These are phyloP conservation scores for Baudoinia panamericana DNA, from an alignment of 495 filamentous ascomycete species.

Conservation along the genomic window DNA sequence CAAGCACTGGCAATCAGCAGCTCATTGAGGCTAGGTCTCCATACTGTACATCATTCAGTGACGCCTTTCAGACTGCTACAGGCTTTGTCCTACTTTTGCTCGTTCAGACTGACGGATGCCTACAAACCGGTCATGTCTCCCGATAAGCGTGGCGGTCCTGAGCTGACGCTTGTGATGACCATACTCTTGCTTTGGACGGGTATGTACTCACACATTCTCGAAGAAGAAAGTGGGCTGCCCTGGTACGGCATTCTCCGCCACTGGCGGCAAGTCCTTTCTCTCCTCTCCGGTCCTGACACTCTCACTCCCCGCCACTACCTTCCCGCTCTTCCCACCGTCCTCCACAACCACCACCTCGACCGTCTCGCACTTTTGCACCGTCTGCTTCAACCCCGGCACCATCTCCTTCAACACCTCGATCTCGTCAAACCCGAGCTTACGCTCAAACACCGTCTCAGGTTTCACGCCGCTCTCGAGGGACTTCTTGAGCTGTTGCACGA, in stretches of 20 bases:
- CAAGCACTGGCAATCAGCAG: too few relatives aligned
- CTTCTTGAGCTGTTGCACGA: slow-evolving; percentile 76
- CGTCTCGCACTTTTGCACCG: slow-evolving; percentile 25
- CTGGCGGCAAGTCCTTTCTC: slow-evolving; percentile 20
- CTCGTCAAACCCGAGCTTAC: slow-evolving; percentile 81
- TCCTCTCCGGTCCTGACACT: slow-evolving; percentile 16
- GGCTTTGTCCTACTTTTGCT: too few relatives aligned
- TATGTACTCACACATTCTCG: slow-evolving; percentile 23
- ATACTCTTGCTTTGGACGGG: too few relatives aligned
- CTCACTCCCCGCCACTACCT: slow-evolving; percentile 18
- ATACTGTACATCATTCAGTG: too few relatives aligned
- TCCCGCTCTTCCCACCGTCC: slow-evolving; percentile 28
- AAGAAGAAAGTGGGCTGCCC: slow-evolving; percentile 27
- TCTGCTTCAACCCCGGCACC: slow-evolving; percentile 30
- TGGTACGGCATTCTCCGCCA: slow-evolving; percentile 24
- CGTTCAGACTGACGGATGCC: too few relatives aligned
- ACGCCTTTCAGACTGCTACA: too few relatives aligned
- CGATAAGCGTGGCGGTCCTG: too few relatives aligned
- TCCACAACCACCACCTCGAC: slow-evolving; percentile 32
- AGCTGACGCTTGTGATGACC: too few relatives aligned
- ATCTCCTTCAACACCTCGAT: slow-evolving; percentile 40
- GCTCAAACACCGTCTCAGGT: slow-evolving; percentile 54
- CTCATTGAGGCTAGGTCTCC: too few relatives aligned
- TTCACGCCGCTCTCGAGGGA: slow-evolving; percentile 47
- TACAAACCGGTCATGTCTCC: too few relatives aligned